A percentile compares a stretch with the other conserved stretches of the same genome.
These are phyloP conservation scores for Phytophthora ramorum DNA, from an alignment of 352 stramenopile genomes.

Conservation along the genomic window DNA sequence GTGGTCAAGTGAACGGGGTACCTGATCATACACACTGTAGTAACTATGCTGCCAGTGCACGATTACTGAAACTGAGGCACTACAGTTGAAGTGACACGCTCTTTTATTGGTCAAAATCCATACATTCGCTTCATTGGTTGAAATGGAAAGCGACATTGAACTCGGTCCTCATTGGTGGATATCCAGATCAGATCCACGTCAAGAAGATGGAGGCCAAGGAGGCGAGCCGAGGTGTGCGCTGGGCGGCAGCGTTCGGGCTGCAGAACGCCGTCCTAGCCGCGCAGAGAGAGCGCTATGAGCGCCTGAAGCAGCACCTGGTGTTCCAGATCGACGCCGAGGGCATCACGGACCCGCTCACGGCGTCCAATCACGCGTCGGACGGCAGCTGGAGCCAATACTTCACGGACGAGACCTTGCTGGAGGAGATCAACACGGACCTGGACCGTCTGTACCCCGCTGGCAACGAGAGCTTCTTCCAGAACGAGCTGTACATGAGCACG, in stretches of 20 bases:
- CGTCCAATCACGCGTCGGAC: slow-evolving; percentile 3
- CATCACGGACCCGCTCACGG: slow-evolving; percentile 53
- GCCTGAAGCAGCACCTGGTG: slow-evolving; percentile 66
- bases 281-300: slow-evolving; percentile 56
- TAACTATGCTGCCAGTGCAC: neutral
- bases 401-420: slow-evolving; percentile 67
- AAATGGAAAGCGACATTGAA: neutral
- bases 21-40: neutral
- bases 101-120: no score
- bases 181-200: neutral
- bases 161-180: slow-evolving; percentile 13
- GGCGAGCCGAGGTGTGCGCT: slow-evolving; percentile 19
- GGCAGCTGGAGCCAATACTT: slow-evolving; percentile 71
- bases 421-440: slow-evolving; percentile 87
- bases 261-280: slow-evolving; percentile 14
- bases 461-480: slow-evolving; percentile 83
- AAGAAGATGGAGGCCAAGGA: slow-evolving; percentile 6
- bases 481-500: slow-evolving; percentile 62
- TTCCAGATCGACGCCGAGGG: slow-evolving; percentile 68
- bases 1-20: neutral
- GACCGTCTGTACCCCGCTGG: slow-evolving; percentile 76
- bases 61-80: neutral
- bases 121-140: neutral
- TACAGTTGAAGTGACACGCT: no score
- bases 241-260: slow-evolving; percentile 35